Evolutionary conservation across 2,329 filamentous ascomycete genomes (phyloP), one percentile per base, ranked within the genome.

Genomic region (Tympanopsis confertula): DNA sequence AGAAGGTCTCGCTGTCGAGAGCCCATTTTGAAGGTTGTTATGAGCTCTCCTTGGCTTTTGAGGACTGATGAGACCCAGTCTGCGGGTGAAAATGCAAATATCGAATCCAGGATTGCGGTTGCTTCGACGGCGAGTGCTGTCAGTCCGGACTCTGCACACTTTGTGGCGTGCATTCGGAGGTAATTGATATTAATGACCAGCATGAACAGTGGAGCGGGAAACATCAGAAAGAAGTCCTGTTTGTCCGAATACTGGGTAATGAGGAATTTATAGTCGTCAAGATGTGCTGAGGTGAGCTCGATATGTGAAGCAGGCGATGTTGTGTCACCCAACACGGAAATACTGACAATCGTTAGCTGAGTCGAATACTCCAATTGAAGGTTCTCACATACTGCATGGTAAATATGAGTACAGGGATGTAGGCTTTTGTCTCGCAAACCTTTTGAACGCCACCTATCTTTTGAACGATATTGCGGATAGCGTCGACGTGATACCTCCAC

Each of bases 401-500:
- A 19, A 28, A 49, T 32, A 48, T 43, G 26, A 57, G 44, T n/a
- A 53, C 39, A 5, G 51, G 46, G 20, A 45, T 39, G 19, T 50
- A 29, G 5, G 37, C 41, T 19, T 41, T 42, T 17, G 45, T 47
- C 13, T 22, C 20, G 4, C 46, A 43, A 4, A 55, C 17, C 5
- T 39, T 19, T 14, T 39, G 39, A 15, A 59, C 43, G 15, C 58
- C 57, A 13, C 58, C 57, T 12, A 54, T 55, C 4, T 59, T 41
- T 14, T 38, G 39, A 12, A 61, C 50, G 4, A 62, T 35, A 39
- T 39, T 52, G 20, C 52, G 45, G 19, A 54, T 41, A 13, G 51
- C 58, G 13, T 59, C 48, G 3, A 61, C 26, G 37, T 62, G 59
- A 12, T 44, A 51, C 32, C 54, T 50, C 57, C 57, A 62, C 22